phyloP scores from a whole-genome alignment of 129 eudicot species.

The Flaveria bidentis region DNA sequence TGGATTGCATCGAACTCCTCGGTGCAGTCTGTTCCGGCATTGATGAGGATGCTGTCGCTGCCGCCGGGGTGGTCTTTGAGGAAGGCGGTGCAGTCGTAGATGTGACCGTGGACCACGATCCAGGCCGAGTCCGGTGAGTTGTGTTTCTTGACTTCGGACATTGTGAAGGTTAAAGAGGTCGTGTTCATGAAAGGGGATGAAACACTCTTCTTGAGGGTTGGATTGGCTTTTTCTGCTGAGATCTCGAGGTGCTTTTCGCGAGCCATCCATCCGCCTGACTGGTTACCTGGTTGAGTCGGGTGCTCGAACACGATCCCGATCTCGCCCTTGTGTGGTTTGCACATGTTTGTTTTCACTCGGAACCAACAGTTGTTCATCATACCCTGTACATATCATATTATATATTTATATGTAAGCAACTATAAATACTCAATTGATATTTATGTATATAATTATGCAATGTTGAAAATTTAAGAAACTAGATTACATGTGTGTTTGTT shows the following conservation, averaged over 20 bases:
- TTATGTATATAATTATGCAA: too few species aligned
- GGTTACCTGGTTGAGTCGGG: constrained; percentile 96
- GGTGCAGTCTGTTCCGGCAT: constrained; percentile 93
- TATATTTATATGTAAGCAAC: not conserved
- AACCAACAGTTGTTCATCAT: constrained; percentile 99
- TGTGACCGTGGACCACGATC: constrained; percentile 96
- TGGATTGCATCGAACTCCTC: constrained; percentile 97
- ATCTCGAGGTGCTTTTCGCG: constrained; percentile 66
- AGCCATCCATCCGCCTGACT: constrained; percentile 98
- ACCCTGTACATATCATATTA: constrained; percentile 46
- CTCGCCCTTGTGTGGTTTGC: constrained; percentile 94
- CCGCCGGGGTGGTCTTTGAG: constrained; percentile 97
- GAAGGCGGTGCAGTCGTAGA: constrained; percentile 81
- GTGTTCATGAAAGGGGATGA: constrained; percentile 94
- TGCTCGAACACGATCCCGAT: constrained; percentile 94
- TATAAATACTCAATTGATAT: not conserved
- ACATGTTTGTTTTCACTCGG: constrained; percentile 81
- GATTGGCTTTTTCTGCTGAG: constrained; percentile 42
- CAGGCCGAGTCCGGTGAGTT: constrained; percentile 82
- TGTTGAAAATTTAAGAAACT: too few species aligned
- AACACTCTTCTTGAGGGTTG: constrained; percentile 61
- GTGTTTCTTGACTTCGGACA: constrained; percentile 78
- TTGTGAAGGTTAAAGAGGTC: constrained; percentile 45
- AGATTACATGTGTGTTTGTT: too few species aligned
- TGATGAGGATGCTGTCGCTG: constrained; percentile 83